Base-by-base conservation (phyloP, 2,329 filamentous ascomycete species). In the Daldinia eschscholtzii region DNA sequence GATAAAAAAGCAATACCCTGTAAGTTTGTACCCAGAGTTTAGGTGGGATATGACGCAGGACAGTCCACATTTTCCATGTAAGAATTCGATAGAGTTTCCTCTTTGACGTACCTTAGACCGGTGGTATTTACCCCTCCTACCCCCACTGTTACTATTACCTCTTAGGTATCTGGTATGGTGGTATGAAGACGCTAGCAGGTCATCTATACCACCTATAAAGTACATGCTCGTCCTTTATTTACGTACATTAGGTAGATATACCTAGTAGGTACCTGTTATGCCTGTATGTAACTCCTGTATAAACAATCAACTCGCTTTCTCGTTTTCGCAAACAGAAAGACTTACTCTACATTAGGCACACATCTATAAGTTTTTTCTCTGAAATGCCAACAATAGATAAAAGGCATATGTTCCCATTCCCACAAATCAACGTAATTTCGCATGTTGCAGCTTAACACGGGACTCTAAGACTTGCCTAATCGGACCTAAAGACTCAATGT, bases 401-500 rank as follows among this genome's bases (percentile, higher is more conserved):
- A 42, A 42, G 30, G 9, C 1, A 18, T 2, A 4, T 23, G n/a
- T 23, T 56, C 33, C 60, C 46, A 20, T 23, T 56, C 33, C 60
- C 46, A 30, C 18, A 15, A 18, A 56, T 23, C 30, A 56, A 57
- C 4, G 15, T 35, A 10, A 39, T 23, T 41, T 10, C 33, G 18
- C n/a, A n/a, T n/a, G n/a, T n/a, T n/a, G n/a, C n/a, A 18, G 13
- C 52, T 55, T 50, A 41, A 18, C 37, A 23, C 48, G 13, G 13
- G 35, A 44, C 68, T 68, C 46, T 59, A 66, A 65, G 18, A 68
- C 41, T 70, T 70, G 59, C 68, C 68, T 68, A 68, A 61, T 68
- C 30, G 5, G 68, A 57, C 50, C 50, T 68, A 64, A 67, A 57
- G 39, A 46, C 44, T 23, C 28, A 26, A 2, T 13, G 3, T 56